phyloP scores from a whole-genome alignment of 1,139 yeast genomes.

The Spencermartinsiella ligniputridi region DNA sequence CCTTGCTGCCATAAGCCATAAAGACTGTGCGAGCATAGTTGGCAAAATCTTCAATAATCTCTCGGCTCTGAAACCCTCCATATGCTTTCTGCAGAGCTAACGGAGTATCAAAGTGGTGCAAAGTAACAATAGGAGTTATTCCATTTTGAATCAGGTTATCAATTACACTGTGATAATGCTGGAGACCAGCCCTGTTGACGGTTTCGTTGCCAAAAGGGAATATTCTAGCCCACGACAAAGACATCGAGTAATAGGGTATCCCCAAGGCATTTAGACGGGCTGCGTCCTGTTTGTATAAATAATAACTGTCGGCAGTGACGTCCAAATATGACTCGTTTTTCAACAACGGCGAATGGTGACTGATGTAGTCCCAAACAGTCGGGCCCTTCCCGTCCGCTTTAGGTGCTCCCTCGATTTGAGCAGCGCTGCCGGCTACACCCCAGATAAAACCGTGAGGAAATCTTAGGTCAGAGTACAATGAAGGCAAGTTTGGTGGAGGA shows the following conservation, averaged over 20 bases:
- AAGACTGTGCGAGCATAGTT: slow-evolving; percentile 35
- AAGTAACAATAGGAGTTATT: slow-evolving; percentile 36
- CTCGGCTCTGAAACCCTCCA: slow-evolving; percentile 32
- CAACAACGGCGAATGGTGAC: slow-evolving; percentile 22
- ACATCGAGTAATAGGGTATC: slow-evolving; percentile 34
- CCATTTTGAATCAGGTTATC: slow-evolving; percentile 33
- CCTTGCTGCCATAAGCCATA: slow-evolving; percentile 35
- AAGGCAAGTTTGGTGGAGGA: slow-evolving; percentile 20
- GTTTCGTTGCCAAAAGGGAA: slow-evolving; percentile 34
- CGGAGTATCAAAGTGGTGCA: slow-evolving; percentile 39
- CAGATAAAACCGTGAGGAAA: slow-evolving; percentile 23
- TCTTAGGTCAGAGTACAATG: slow-evolving; percentile 6
- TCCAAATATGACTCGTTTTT: slow-evolving; percentile 19
- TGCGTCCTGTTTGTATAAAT: slow-evolving; percentile 36
- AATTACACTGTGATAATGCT: slow-evolving; percentile 37
- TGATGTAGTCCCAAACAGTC: slow-evolving; percentile 30
- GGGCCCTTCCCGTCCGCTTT: slow-evolving; percentile 37
- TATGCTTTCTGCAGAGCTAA: slow-evolving; percentile 25
- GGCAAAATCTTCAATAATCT: slow-evolving; percentile 35
- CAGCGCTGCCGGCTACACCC: slow-evolving; percentile 27
- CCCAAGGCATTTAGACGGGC: slow-evolving; percentile 36
- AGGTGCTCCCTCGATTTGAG: slow-evolving; percentile 40
- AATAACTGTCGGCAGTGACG: slow-evolving; percentile 36
- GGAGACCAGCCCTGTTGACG: slow-evolving; percentile 34
- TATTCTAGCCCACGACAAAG: slow-evolving; percentile 39